Percentiles rank a stretch among this genome's conserved stretches.
Conservation (phyloP, 345 rosid genomes). For the Dimocarpus longan region DNA sequence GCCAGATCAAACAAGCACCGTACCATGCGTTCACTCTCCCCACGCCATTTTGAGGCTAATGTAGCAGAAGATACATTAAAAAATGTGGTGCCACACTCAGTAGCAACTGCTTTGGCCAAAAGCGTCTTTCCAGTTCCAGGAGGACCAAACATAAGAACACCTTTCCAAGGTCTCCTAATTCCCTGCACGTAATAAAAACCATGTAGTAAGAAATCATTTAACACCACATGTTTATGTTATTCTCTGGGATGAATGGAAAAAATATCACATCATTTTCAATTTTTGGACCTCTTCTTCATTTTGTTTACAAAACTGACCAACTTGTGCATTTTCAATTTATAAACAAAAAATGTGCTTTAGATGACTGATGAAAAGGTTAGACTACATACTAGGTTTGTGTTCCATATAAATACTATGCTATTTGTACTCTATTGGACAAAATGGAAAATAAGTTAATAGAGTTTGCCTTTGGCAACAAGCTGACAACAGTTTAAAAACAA, state of each 20-base stretch:
- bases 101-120: conserved; percentile 97
- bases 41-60: conserved; percentile 97
- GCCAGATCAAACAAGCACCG: conserved; percentile 95
- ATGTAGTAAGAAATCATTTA: neutral
- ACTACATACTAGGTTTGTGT: neutral
- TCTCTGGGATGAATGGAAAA: neutral
- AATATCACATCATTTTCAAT: neutral
- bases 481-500: neutral
- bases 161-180: conserved; percentile 99
- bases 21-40: conserved; percentile 99
- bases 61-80: conserved; percentile 98
- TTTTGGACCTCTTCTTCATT: neutral
- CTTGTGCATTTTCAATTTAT: neutral
- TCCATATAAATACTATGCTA: neutral
- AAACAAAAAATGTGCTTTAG: neutral
- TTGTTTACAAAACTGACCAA: neutral
- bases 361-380: neutral
- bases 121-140: conserved; percentile 98
- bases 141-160: conserved; percentile 99
- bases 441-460: conserved; percentile 13
- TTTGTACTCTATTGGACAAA: neutral
- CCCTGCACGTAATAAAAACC: conserved; percentile 54
- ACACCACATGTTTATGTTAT: neutral
- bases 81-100: conserved; percentile 96
- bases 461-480: neutral